Percentiles rank a stretch among this genome's conserved stretches.
Conservation (phyloP, 305 asterid genomes). For the Striga hermonthica region DNA sequence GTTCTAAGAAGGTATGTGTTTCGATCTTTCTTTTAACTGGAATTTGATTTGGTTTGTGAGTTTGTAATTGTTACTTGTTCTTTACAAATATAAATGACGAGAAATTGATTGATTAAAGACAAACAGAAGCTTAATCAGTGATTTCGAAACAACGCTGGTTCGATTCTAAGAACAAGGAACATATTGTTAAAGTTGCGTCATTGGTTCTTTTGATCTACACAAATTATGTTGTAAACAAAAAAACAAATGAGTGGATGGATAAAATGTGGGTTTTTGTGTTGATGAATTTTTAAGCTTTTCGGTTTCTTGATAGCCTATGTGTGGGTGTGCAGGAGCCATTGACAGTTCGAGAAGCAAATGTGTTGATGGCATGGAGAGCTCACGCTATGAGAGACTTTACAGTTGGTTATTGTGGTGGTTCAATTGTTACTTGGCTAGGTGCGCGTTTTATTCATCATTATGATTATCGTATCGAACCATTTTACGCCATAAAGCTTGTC, state of each 20-base stretch:
- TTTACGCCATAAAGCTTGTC: constrained; percentile 7
- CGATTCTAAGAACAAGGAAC: constrained; percentile 1
- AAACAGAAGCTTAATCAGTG: neutral
- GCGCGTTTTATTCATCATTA: constrained; percentile 11
- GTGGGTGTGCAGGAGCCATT: constrained; percentile 43
- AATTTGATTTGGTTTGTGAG: neutral
- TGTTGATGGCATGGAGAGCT: constrained; percentile 37
- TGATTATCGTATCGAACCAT: constrained; percentile 7
- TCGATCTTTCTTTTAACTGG: neutral
- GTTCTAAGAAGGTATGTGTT: constrained; percentile 36
- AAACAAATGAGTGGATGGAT: neutral
- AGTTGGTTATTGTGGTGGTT: constrained; percentile 42
- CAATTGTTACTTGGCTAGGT: constrained; percentile 57
- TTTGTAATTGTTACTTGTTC: too few relatives aligned
- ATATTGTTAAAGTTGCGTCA: constrained; percentile 4
- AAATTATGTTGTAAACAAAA: neutral
- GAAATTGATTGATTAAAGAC: constrained; percentile 19
- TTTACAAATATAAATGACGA: neutral
- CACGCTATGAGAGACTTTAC: constrained; percentile 38
- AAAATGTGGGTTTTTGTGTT: neutral
- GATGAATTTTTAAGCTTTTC: neutral
- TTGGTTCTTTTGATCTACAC: constrained; percentile 9
- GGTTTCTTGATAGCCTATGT: constrained; percentile 19
- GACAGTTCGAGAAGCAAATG: constrained; percentile 49
- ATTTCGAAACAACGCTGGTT: too few relatives aligned